Base-by-base conservation (phyloP, 495 filamentous ascomycete genomes). In the Aspergillus affinis region DNA sequence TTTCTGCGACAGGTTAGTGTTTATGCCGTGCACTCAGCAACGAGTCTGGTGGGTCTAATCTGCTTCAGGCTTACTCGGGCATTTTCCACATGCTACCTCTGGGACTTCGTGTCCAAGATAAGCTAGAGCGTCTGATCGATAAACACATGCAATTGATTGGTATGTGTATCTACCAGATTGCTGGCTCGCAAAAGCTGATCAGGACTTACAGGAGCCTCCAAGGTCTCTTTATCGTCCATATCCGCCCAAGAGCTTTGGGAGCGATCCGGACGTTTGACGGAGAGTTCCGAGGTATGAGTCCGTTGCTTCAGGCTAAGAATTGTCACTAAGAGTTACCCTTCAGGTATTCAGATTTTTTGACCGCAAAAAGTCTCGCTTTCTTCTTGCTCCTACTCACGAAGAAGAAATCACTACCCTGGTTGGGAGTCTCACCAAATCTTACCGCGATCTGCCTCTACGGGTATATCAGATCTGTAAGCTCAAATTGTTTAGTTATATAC, bases 351-450 rank as follows among this genome's bases (percentile, higher is more conserved):
- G 81, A 44, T 83, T 98, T 49, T 77, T 82, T 21, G 93, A 97
- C 70, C 83, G 93, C 45, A 94, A 88, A 72, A 85, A 89, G 23
- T 77, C 84, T 15, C 81, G 83, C 18, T 91, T 88, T 58, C 74
- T 98, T 26, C 82, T 98, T 18, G 88, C 94, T 3, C 94, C 94
- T 2, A 98, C 94, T 0, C 95, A 98, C 63, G 94, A 98, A 66
- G 94, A 98, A 70, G 94, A 98, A 68, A 92, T 98, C 57, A 98
- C 94, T 0, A 72, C 83, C 0, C 79, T 98, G 13, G 89, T 95
- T 3, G 84, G 84, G 2, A 82, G 79, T 51, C 80, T 87, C 21
- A 79, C 91, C n/a, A 85, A 88, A 51, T 96, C 91, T 3, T 92
- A 97, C 70, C 92, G 91, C 67, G 86, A 90, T 21, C 81, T 98